Evolutionary conservation across 1,284 basidiomycete species (phyloP), one percentile per base, ranked within the genome.

Genomic region (Ustilago xerochloae): DNA sequence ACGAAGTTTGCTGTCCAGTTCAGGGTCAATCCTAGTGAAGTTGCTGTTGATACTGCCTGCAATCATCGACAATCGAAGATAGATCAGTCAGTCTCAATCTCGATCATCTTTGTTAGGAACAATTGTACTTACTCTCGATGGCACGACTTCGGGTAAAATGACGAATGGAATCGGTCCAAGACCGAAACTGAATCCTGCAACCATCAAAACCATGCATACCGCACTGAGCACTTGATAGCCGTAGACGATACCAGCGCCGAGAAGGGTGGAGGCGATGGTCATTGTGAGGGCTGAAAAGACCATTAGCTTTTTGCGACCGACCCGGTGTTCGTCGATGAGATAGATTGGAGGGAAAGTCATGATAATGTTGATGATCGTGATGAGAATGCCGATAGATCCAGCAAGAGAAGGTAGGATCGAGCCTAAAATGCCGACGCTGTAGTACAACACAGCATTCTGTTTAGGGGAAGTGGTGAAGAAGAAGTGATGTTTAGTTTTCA

Each of bases 141-240:
- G 94, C 0, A 94, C 91, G 24, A 97, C 89, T 81, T 97, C 94
- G n/a, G 93, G 90, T 30, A 96, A 90, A 85, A 97, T 91, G 41
- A 97, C 90, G 82, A 94, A 97, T 0, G 94, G 94, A 33, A 97
- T 67, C 4, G 94, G 94, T 0, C 94, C 94, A n/a, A 97, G 87
- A 1, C 94, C 94, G 36, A 92, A 86, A 0, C 93, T 91, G 83
- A 96, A 97, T 0, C 91, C 91, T 90, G 91, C 93, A 33, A 97
- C 91, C 82, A 97, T 95, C 1, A 89, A 87, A 47, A 93, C 85
- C 72, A 97, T 93, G 4, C 91, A 89, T 24, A 92, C 81, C 56
- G 91, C 93, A 8, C 91, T 89, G 9, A 94, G 80, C 6, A 86
- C 84, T 20, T 54, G 41, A 39, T 73, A 66, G 3, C 63, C 66